These are phyloP conservation scores for Rhizoclosmatium globosum DNA, from an alignment of 192 early-diverging fungal species.

Conservation along the genomic window DNA sequence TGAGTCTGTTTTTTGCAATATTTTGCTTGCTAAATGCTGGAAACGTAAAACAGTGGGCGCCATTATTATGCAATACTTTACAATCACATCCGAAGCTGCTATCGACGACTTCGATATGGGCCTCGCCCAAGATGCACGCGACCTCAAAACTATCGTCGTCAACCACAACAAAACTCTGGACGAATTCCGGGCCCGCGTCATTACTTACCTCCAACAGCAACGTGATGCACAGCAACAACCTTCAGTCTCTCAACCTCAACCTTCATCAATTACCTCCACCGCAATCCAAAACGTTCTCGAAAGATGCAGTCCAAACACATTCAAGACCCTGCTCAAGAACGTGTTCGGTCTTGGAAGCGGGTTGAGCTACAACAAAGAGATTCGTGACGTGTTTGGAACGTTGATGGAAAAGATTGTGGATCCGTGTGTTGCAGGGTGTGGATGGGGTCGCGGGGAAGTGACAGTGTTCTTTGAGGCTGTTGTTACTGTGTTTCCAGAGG, in stretches of 20 bases:
- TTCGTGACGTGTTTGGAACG: conserved; percentile 53
- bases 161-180: conserved; percentile 56
- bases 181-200: conserved; percentile 40
- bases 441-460: conserved; percentile 18
- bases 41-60: conserved; percentile 43
- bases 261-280: not conserved
- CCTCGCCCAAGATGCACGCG: conserved; percentile 55
- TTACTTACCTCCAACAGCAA: conserved; percentile 15
- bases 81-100: conserved; percentile 29
- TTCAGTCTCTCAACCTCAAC: not conserved
- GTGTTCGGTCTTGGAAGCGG: conserved; percentile 48
- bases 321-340: conserved; percentile 52
- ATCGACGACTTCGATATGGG: conserved; percentile 52
- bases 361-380: conserved; percentile 47
- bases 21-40: no score
- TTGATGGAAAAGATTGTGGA: conserved; percentile 58
- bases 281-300: conserved; percentile 25
- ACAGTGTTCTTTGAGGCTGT: not conserved
- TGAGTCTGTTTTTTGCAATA: conserved; percentile 7
- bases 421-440: conserved; percentile 26
- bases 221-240: not conserved
- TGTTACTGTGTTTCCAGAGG: conserved; percentile 8
- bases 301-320: conserved; percentile 27
- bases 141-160: conserved; percentile 52
- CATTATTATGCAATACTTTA: conserved; percentile 50